These are phyloP conservation scores for Phytophthora ramorum DNA, from an alignment of 352 stramenopile species.

Conservation along the genomic window DNA sequence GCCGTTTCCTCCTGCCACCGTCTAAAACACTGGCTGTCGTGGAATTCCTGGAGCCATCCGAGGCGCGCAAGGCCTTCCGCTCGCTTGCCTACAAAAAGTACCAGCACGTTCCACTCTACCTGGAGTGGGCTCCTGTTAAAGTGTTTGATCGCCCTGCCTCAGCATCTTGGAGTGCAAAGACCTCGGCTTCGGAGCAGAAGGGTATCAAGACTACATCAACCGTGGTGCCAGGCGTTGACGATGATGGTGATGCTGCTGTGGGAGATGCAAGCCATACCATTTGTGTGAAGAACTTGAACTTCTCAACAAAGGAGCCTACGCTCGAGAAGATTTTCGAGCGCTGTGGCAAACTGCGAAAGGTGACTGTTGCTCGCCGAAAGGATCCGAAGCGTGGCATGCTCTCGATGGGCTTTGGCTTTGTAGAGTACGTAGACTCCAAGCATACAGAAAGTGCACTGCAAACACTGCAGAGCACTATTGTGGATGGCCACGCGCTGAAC, in stretches of 20 bases:
- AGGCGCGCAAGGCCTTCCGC: constrained; percentile 96
- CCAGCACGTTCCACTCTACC: constrained; percentile 97
- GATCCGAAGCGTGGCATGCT: constrained; percentile 86
- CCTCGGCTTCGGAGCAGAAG: constrained; percentile 38
- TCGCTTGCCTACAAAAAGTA: constrained; percentile 99
- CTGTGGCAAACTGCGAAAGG: constrained; percentile 81
- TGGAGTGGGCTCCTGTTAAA: constrained; percentile 97
- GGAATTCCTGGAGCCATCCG: constrained; percentile 94
- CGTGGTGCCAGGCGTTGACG: constrained; percentile 59
- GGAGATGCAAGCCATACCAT: constrained; percentile 87
- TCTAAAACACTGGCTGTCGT: constrained; percentile 96
- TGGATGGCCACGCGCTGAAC: constrained; percentile 96
- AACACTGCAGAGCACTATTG: constrained; percentile 79
- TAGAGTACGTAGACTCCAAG: constrained; percentile 94
- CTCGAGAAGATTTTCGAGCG: constrained; percentile 82
- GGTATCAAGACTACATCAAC: constrained; percentile 62
- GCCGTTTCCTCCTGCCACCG: constrained; percentile 90
- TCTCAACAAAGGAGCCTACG: constrained; percentile 91
- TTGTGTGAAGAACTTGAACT: constrained; percentile 99
- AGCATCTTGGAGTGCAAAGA: constrained; percentile 14
- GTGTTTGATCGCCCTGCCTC: constrained; percentile 63
- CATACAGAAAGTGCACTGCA: constrained; percentile 87
- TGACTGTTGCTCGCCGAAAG: constrained; percentile 87
- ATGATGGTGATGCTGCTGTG: constrained; percentile 73
- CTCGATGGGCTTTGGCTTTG: constrained; percentile 99